phyloP scores from a whole-genome alignment of 176 grass and related monocot genomes.

The Olyra latifolia region DNA sequence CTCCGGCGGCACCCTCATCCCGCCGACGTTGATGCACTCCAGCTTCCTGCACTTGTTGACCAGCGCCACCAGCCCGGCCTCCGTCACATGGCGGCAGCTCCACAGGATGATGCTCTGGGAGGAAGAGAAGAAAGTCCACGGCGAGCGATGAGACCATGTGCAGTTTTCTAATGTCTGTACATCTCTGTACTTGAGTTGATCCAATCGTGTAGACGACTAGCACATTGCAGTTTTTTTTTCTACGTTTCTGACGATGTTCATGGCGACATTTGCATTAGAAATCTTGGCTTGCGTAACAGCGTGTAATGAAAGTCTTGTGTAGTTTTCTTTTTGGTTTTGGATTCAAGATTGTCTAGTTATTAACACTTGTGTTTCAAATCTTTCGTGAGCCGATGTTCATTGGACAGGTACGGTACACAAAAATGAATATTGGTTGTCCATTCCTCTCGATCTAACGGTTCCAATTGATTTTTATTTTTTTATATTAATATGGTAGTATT shows the following conservation, averaged over 20 bases:
- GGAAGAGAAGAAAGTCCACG: not conserved
- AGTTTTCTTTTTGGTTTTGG: not conserved
- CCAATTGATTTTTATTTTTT: no score
- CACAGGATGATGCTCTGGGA: constrained; percentile 75
- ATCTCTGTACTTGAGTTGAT: not conserved
- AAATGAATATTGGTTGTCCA: no score
- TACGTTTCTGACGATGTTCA: not conserved
- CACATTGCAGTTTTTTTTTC: not conserved
- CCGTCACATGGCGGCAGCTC: constrained; percentile 90
- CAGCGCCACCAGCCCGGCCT: constrained; percentile 67
- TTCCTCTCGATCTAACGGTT: no score
- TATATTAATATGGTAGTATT: no score
- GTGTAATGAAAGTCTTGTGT: not conserved
- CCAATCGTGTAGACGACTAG: not conserved
- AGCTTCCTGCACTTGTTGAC: constrained; percentile 74
- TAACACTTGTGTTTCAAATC: not conserved
- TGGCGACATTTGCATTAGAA: not conserved
- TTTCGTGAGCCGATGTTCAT: not conserved
- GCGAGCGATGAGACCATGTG: not conserved
- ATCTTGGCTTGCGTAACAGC: not conserved
- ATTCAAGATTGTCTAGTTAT: not conserved
- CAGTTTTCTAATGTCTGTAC: not conserved
- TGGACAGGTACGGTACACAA: no score
- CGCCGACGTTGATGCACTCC: constrained; percentile 89
- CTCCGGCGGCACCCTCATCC: constrained; percentile 72